Evolutionary conservation across 306 rosid genomes (phyloP).

Genomic region (Trifolium pratense): DNA sequence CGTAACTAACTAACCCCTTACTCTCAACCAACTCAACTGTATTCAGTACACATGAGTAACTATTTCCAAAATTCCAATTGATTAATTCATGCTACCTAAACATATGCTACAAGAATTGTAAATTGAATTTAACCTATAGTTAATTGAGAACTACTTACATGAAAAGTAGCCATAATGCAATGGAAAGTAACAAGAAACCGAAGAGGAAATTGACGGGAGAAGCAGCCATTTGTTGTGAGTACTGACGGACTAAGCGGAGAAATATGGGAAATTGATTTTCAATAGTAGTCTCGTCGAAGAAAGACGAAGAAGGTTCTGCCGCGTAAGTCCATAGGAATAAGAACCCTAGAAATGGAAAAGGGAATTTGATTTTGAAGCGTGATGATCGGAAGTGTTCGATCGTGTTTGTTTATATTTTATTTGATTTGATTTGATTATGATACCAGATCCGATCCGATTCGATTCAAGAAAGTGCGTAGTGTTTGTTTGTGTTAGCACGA

Average conservation of each 20-base stretch:
- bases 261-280: slow-evolving; percentile 12
- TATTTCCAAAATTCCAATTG: background rate
- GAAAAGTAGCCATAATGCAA: slow-evolving; percentile 81
- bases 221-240: slow-evolving; percentile 63
- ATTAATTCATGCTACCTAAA: slow-evolving; percentile 30
- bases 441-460: background rate
- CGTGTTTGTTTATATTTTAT: background rate
- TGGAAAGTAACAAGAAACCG: slow-evolving; percentile 72
- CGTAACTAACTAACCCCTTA: slow-evolving; percentile 11
- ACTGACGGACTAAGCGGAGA: background rate
- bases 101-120: background rate
- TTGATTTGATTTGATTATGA: too few relatives aligned
- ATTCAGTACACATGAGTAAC: too few relatives aligned
- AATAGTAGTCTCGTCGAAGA: slow-evolving; percentile 43
- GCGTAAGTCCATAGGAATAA: background rate
- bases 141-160: slow-evolving; percentile 59
- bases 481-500: too few relatives aligned
- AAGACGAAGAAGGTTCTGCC: background rate
- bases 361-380: background rate
- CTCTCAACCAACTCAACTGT: slow-evolving; percentile 24
- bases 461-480: too few relatives aligned
- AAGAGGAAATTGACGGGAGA: slow-evolving; percentile 87
- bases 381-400: background rate
- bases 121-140: background rate
- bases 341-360: background rate